Evolutionary conservation across 2,329 filamentous ascomycete genomes (phyloP), one percentile per base, ranked within the genome.

Genomic region (Epichloe amarillans): DNA sequence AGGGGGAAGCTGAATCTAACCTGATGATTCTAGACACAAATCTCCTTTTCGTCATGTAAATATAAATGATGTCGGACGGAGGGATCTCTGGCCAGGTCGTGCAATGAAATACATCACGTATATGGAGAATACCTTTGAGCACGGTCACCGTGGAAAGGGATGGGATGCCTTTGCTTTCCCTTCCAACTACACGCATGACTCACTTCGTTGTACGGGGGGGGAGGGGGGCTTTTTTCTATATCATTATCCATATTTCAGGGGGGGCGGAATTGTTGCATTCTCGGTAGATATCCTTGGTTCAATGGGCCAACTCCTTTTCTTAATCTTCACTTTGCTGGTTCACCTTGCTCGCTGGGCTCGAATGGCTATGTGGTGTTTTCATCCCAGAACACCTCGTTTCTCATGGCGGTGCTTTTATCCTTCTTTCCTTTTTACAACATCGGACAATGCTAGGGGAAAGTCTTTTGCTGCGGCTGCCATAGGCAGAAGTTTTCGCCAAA

Each of bases 21-120:
- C 19, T 45, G 40, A 41, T 52, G 46, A 49, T 43, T 45, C 15
- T 51, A 58, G 80, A 83, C 63, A 83, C 79, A 52, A 77, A 80
- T 62, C 64, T 83, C 45, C 67, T 80, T 57, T 83, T 82, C 60
- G 76, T 82, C 54, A 77, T 82, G 77, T 82, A 72, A 68, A 50
- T 50, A 52, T 36, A 26, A 11, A 51, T 51, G 39, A 48, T 51
- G 33, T 17, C 41, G 33, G 45, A 49, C 14, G 30, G 40, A 40
- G 17, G 30, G 21, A n/a, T 38, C 26, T 44, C 19, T 46, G 30
- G 36, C 44, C 26, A 47, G 14, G 30, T 45, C 8, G 14, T 21
- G 38, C 26, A 42, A 21, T 48, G 7, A 12, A 42, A 42, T 23
- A 30, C 26, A 48, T 37, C 2, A 17, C 40, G 45, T 33, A 40